These are phyloP conservation scores for Cordyceps sp. DNA, from an alignment of 2,329 filamentous ascomycete genomes.

Conservation along the genomic window DNA sequence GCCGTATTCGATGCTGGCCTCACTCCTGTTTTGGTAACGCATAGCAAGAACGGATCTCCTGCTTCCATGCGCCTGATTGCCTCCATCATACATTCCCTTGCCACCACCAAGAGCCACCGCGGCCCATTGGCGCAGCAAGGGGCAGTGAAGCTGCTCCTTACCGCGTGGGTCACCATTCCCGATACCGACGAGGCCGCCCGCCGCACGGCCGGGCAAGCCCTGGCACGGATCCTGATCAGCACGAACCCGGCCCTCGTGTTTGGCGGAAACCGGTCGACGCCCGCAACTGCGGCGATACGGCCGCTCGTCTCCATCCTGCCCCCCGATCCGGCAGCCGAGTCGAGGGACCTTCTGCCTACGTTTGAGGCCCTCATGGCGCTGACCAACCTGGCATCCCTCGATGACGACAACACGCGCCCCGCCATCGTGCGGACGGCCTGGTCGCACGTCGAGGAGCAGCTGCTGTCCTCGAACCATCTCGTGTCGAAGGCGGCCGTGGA, in stretches of 20 bases:
- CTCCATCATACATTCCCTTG: slow-evolving; percentile 62
- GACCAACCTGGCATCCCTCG: slow-evolving; percentile 78
- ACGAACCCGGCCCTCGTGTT: slow-evolving; percentile 77
- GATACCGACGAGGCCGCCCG: slow-evolving; percentile 28
- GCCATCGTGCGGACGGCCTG: slow-evolving; percentile 61
- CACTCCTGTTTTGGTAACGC: slow-evolving; percentile 59
- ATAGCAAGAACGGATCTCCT: slow-evolving; percentile 55
- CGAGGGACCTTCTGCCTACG: slow-evolving; percentile 66
- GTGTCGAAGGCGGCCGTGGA: slow-evolving; percentile 76
- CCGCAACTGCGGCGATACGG: slow-evolving; percentile 65
- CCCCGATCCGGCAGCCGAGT: slow-evolving; percentile 42
- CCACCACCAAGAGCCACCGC: slow-evolving; percentile 56
- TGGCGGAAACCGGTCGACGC: slow-evolving; percentile 53
- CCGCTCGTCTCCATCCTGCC: slow-evolving; percentile 62
- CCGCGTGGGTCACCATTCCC: slow-evolving; percentile 46
- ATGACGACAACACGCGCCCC: slow-evolving; percentile 46
- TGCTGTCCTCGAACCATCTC: slow-evolving; percentile 58
- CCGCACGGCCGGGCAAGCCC: slow-evolving; percentile 56
- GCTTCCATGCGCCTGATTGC: slow-evolving; percentile 57
- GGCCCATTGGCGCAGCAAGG: slow-evolving; percentile 82
- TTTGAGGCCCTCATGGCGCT: slow-evolving; percentile 87
- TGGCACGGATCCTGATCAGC: slow-evolving; percentile 74
- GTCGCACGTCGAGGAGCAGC: slow-evolving; percentile 63
- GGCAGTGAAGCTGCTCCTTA: slow-evolving; percentile 70
- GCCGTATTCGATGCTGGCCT: slow-evolving; percentile 64